phyloP scores from a whole-genome alignment of 2,329 filamentous ascomycete species.

The Colletotrichum incanum region DNA sequence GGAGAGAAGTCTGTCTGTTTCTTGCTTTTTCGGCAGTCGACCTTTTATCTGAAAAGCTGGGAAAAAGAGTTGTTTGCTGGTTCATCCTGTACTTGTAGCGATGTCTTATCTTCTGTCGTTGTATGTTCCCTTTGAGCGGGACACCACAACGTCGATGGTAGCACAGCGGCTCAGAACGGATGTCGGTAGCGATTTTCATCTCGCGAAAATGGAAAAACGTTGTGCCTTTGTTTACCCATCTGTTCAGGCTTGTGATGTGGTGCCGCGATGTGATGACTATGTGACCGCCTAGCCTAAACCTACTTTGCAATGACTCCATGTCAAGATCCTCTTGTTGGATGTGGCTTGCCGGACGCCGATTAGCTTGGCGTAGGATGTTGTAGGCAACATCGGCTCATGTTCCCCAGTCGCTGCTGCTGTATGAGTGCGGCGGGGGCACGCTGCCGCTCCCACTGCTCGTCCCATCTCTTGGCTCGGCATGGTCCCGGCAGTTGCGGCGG shows the following conservation, averaged over 20 bases:
- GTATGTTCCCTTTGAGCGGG: not conserved
- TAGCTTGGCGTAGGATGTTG: not conserved
- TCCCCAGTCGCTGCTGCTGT: not conserved
- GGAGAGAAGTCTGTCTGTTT: slow-evolving; percentile 24
- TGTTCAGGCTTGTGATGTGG: not conserved
- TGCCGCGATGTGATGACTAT: not conserved
- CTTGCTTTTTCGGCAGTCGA: slow-evolving; percentile 30
- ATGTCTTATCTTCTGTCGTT: slow-evolving; percentile 1
- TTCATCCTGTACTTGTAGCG: not conserved
- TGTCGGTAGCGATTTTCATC: slow-evolving; percentile 30
- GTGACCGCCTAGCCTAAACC: not conserved
- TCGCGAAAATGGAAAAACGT: slow-evolving; percentile 34
- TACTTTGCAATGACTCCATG: not conserved
- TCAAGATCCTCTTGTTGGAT: not conserved
- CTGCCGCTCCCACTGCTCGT: not conserved
- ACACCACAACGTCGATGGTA: not conserved
- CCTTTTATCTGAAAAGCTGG: slow-evolving; percentile 19
- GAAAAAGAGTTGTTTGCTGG: slow-evolving; percentile 24
- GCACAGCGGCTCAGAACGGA: not conserved
- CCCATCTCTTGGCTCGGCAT: not conserved
- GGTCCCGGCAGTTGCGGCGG: not conserved
- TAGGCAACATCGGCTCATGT: not conserved
- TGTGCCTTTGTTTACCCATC: slow-evolving; percentile 38
- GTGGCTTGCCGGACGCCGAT: too few relatives aligned
- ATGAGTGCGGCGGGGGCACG: not conserved